phyloP scores from a whole-genome alignment of 148 eudicot genomes.

The Rhododendron molle region DNA sequence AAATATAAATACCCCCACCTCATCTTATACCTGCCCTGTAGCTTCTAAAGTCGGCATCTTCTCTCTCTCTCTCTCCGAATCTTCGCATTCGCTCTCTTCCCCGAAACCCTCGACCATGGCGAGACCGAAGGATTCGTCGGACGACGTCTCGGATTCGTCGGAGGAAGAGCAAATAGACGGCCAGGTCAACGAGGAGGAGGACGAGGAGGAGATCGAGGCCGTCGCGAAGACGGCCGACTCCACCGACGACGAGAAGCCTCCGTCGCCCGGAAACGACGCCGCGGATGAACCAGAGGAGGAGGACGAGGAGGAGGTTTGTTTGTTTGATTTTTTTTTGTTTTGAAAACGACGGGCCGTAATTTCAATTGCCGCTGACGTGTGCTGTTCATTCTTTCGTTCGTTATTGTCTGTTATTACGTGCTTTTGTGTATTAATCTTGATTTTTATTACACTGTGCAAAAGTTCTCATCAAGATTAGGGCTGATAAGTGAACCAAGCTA shows the following conservation, averaged over 20 bases:
- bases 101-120: conserved; percentile 33
- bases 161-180: conserved; percentile 47
- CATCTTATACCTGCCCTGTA: not conserved
- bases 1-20: not conserved
- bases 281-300: conserved; percentile 8
- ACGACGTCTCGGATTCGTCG: conserved; percentile 42
- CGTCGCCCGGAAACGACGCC: conserved; percentile 11
- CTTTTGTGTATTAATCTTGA: not conserved
- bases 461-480: not conserved
- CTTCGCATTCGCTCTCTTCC: not conserved
- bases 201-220: conserved; percentile 67
- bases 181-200: conserved; percentile 37
- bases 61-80: not conserved
- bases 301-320: conserved; percentile 23
- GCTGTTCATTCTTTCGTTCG: not conserved
- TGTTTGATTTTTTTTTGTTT: not conserved
- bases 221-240: conserved; percentile 48
- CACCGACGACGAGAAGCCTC: conserved; percentile 20
- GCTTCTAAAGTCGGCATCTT: not conserved
- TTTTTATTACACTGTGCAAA: not conserved
- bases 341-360: not conserved
- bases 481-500: not conserved
- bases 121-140: conserved; percentile 39
- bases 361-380: conserved; percentile 1
- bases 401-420: not conserved